Percentiles rank a stretch among this genome's conserved stretches.
These are phyloP conservation scores for Pleurotus citrinopileatus DNA, from an alignment of 768 basidiomycete genomes.

Conservation along the genomic window DNA sequence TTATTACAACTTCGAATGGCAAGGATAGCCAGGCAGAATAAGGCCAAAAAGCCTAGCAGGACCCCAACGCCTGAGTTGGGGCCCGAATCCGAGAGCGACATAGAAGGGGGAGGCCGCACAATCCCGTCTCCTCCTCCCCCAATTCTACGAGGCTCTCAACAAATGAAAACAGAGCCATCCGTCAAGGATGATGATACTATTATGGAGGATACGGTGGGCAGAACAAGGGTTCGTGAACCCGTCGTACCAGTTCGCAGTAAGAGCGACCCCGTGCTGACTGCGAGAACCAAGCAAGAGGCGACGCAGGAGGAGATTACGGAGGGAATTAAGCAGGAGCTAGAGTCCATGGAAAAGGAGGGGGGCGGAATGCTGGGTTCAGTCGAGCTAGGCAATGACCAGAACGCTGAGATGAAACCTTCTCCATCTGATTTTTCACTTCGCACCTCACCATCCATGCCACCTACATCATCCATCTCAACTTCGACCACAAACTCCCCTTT, in stretches of 20 bases:
- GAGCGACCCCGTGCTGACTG: neutral
- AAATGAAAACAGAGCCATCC: neutral
- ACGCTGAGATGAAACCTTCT: neutral
- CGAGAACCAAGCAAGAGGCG: neutral
- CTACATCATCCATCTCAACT: slow-evolving; percentile 29
- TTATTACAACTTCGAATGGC: neutral
- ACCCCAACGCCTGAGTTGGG: slow-evolving; percentile 10
- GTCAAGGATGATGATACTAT: neutral
- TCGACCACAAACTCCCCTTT: slow-evolving; percentile 28
- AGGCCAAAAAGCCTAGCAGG: neutral
- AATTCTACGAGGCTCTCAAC: neutral
- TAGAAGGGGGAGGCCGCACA: neutral
- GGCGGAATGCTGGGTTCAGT: neutral
- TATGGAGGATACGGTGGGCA: neutral
- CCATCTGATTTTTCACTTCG: neutral
- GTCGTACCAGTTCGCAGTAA: neutral
- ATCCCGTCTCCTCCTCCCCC: neutral
- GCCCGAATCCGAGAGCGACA: slow-evolving; percentile 7
- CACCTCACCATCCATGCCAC: slow-evolving; percentile 12
- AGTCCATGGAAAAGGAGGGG: neutral
- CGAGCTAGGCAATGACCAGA: neutral
- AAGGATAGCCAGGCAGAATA: neutral
- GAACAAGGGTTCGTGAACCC: neutral
- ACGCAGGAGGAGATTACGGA: neutral
- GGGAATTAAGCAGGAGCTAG: neutral